phyloP scores from a whole-genome alignment of 768 basidiomycete genomes.

The Phlebiopsis flavidoalba region DNA sequence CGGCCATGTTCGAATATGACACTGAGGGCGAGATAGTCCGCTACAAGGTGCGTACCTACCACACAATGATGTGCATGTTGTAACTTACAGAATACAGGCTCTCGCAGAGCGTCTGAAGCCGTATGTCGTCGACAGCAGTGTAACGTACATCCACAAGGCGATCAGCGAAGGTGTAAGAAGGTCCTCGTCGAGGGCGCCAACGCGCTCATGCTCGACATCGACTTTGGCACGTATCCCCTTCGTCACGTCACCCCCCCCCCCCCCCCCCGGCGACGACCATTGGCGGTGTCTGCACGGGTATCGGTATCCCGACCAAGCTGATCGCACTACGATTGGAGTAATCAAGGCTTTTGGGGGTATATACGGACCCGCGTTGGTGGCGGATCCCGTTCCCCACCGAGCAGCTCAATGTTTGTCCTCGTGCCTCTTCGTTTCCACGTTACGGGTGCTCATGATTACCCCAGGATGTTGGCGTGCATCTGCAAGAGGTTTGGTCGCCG shows the following conservation, averaged over 20 bases:
- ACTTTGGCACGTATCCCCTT: slow-evolving; percentile 96
- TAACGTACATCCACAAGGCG: slow-evolving; percentile 79
- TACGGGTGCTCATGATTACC: not conserved
- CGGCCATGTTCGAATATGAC: slow-evolving; percentile 95
- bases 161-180: slow-evolving; percentile 66
- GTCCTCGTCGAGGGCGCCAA: slow-evolving; percentile 97
- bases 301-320: slow-evolving; percentile 90
- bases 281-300: slow-evolving; percentile 94
- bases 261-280: slow-evolving; percentile 86
- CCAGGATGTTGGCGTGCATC: slow-evolving; percentile 74
- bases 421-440: not conserved
- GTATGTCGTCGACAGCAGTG: slow-evolving; percentile 86
- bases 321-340: slow-evolving; percentile 88
- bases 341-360: slow-evolving; percentile 98
- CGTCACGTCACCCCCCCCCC: too few species aligned
- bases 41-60: slow-evolving; percentile 59
- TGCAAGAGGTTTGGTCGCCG: slow-evolving; percentile 93
- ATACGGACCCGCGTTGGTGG: slow-evolving; percentile 98
- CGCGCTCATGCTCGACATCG: slow-evolving; percentile 96
- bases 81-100: slow-evolving; percentile 37
- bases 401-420: slow-evolving; percentile 69
- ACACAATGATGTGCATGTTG: slow-evolving; percentile 8
- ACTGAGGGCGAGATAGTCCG: slow-evolving; percentile 93
- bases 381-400: slow-evolving; percentile 97
- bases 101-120: slow-evolving; percentile 83